Conservation (phyloP, 768 basidiomycete genomes). For the Mycena chlorophos region DNA sequence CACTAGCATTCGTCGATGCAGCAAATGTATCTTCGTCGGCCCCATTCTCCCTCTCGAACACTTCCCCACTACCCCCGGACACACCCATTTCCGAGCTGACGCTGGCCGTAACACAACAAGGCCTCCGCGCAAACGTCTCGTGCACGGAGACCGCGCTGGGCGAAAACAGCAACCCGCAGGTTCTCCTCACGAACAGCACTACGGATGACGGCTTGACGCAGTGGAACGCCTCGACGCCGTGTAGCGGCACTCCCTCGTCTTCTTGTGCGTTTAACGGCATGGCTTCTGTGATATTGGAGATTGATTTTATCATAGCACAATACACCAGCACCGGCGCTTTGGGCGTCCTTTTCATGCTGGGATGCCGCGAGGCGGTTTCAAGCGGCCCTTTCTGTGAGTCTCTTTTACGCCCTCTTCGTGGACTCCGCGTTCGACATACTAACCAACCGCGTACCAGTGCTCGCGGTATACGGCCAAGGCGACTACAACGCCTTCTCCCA, state of each 20-base stretch:
- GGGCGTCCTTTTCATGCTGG: too few relatives aligned
- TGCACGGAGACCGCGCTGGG: background rate
- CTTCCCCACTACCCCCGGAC: background rate
- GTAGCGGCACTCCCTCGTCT: too few relatives aligned
- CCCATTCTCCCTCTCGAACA: background rate
- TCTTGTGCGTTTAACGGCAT: too few relatives aligned
- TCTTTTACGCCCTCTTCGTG: background rate
- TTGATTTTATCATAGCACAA: too few relatives aligned
- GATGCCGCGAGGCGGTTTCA: too few relatives aligned
- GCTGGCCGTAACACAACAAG: constrained; percentile 6
- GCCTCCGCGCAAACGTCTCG: background rate
- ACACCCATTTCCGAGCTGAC: background rate
- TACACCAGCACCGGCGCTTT: too few relatives aligned
- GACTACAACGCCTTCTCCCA: background rate
- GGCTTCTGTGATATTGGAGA: too few relatives aligned
- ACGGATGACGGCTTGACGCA: background rate
- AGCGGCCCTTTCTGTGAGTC: too few relatives aligned
- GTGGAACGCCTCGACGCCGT: background rate
- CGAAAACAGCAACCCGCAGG: background rate
- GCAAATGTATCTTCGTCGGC: background rate
- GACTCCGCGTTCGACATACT: background rate
- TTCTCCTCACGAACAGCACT: background rate
- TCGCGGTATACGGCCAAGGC: background rate
- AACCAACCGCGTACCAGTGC: background rate
- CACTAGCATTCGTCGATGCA: background rate